Conservation (phyloP, 2,329 filamentous ascomycete species). For the Juglanconis sp. region DNA sequence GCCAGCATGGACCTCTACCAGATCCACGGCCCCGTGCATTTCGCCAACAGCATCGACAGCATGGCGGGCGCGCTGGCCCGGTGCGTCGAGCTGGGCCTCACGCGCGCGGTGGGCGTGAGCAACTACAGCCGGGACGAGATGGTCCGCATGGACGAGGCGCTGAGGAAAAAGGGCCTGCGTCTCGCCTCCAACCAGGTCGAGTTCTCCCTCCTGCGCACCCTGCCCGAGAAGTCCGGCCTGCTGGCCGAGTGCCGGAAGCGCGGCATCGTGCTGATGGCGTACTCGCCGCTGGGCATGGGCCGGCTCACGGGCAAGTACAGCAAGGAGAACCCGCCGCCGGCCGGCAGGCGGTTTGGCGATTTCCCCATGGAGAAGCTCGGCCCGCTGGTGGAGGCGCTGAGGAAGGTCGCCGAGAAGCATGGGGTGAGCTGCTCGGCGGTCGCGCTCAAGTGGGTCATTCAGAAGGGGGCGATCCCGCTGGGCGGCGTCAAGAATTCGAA, state of each 20-base stretch:
- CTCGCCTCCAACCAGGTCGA: constrained; percentile 44
- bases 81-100: constrained; percentile 38
- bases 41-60: constrained; percentile 32
- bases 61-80: constrained; percentile 39
- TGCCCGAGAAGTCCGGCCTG: constrained; percentile 37
- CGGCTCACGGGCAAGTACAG: constrained; percentile 39
- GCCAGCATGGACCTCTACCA: constrained; percentile 30
- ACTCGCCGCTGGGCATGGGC: constrained; percentile 37
- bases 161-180: constrained; percentile 33
- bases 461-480: constrained; percentile 40
- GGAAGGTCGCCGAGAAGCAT: constrained; percentile 32
- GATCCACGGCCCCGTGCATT: constrained; percentile 43
- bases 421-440: constrained; percentile 34
- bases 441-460: constrained; percentile 41
- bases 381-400: constrained; percentile 33
- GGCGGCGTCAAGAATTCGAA: constrained; percentile 37
- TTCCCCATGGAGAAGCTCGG: constrained; percentile 42
- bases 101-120: constrained; percentile 39
- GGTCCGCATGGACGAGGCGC: constrained; percentile 38
- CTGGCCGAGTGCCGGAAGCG: constrained; percentile 36
- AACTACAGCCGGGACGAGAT: constrained; percentile 41
- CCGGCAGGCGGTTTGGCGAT: constrained; percentile 35
- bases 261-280: constrained; percentile 40
- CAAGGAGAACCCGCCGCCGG: constrained; percentile 33
- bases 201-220: constrained; percentile 38